Evolutionary conservation across 1,284 basidiomycete species (phyloP), one percentile per base, ranked within the genome.

Genomic region (Puccinia triticina): DNA sequence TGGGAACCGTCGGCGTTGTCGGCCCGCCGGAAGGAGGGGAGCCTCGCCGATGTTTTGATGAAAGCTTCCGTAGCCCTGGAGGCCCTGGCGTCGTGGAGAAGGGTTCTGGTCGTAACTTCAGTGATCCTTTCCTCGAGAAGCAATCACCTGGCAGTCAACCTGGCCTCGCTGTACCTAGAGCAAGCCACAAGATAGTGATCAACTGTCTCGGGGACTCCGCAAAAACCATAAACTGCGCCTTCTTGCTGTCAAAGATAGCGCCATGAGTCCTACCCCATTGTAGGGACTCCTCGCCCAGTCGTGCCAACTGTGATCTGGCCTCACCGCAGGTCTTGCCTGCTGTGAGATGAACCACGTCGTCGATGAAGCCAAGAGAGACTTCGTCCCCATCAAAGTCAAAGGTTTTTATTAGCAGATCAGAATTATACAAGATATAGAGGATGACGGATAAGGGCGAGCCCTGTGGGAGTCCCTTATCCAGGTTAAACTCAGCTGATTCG

Each of bases 301-400:
- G 32, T 7, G 29, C 12, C 32, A n/a, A 43, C 40, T 43, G 29
- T 7, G 11, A 14, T 32, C n/a, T 23, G 23, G 57, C 57, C 4
- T 14, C 26, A 26, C 7, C 26, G 7, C n/a, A 2, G 21, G n/a
- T n/a, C 12, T 59, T 59, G 57, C 8, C 57, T 11, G 64, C 46
- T n/a, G 59, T 64, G 21, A 78, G 64, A 32, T 78, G 77, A n/a
- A n/a, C n/a, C n/a, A n/a, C n/a, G 43, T 46, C 43, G 43, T 8
- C 43, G 7, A 8, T 14, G 14, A 14, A 46, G 7, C 43, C n/a
- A n/a, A n/a, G n/a, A n/a, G n/a, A n/a, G n/a, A n/a, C n/a, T n/a
- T n/a, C n/a, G n/a, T n/a, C n/a, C n/a, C n/a, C n/a, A n/a, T n/a
- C n/a, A n/a, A n/a, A n/a, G n/a, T n/a, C n/a, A n/a, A n/a, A n/a